Evolutionary conservation across 208 protist genomes (phyloP), one percentile per base, ranked within the genome.

Genomic region (Leishmania mexicana): DNA sequence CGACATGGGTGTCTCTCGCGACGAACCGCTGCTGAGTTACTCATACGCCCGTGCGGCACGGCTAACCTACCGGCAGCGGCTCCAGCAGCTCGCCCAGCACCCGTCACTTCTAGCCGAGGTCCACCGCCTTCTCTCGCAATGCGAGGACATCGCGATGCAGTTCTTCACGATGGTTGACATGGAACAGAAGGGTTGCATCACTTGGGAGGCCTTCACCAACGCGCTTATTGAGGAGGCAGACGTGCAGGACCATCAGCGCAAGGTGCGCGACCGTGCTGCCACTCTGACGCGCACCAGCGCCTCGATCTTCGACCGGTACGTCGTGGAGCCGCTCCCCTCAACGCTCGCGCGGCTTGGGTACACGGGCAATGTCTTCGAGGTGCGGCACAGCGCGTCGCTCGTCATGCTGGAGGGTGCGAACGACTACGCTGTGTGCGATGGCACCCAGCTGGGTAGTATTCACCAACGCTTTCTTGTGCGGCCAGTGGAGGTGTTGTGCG

Each of bases 391-490:
- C 88, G 76, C 76, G 0, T 90, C 91, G 35, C 80, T 91, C 47
- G 81, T 95, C 75, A 81, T 96, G 64, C 62, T 96, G 19, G 87
- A 96, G 75, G 93, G 93, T 0, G 76, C 74, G 28, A 78, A 81
- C 54, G 91, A 96, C 84, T 93, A 90, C 85, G 93, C 93, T 58
- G 75, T 96, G 75, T 96, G 93, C 75, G 88, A 95, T 67, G 90
- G 93, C 81, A 76, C 86, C 38, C 84, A 86, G 75, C 73, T 83
- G 51, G 83, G 81, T 35, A 90, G 91, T 81, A 90, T 96, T 75
- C 81, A 87, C 35, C 81, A 85, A 54, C 92, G 90, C 64, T 83
- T 96, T 67, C 80, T 94, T 8, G 91, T 95, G 8, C 89, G 93
- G 49, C 79, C 85, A 15, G 75, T 87, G 13, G 86, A 85, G 75